These are phyloP conservation scores for Chenopodium berlandieri DNA, from an alignment of 148 eudicot genomes.

Conservation along the genomic window DNA sequence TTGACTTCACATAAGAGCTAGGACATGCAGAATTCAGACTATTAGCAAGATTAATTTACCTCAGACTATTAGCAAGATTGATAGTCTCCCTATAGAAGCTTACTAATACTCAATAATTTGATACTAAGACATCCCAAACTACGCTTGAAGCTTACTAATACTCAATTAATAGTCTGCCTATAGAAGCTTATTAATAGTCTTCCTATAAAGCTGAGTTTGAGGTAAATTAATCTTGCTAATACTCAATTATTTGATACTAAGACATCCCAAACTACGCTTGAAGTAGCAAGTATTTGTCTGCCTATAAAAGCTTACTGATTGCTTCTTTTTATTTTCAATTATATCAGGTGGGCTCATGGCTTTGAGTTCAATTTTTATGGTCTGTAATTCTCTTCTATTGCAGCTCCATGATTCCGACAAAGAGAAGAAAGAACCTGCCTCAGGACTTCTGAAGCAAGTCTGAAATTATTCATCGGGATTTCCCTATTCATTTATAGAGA, in stretches of 20 bases:
- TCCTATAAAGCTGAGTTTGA: neutral
- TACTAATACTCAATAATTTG: too few relatives aligned
- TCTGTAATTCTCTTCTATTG: constrained; percentile 73
- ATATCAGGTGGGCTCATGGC: constrained; percentile 85
- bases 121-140: too few relatives aligned
- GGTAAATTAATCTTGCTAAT: too few relatives aligned
- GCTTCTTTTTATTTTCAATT: neutral
- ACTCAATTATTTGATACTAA: neutral
- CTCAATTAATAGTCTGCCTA: too few relatives aligned
- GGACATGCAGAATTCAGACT: too few relatives aligned
- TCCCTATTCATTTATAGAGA: constrained; percentile 4
- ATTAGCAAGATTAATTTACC: too few relatives aligned
- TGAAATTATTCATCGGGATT: neutral
- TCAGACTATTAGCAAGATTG: too few relatives aligned
- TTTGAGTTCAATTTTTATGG: constrained; percentile 83
- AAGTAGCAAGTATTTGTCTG: neutral
- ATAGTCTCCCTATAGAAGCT: too few relatives aligned
- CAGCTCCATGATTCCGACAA: constrained; percentile 63
- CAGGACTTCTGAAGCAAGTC: constrained; percentile 3
- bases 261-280: neutral
- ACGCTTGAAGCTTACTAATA: too few relatives aligned
- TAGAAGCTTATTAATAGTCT: too few relatives aligned
- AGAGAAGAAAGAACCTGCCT: constrained; percentile 31
- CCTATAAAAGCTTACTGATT: neutral
- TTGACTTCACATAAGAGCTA: too few relatives aligned